Percentiles rank a stretch among this genome's conserved stretches.
Conservation (phyloP, 192 early-diverging fungal genomes). For the Thamnidium elegans region DNA sequence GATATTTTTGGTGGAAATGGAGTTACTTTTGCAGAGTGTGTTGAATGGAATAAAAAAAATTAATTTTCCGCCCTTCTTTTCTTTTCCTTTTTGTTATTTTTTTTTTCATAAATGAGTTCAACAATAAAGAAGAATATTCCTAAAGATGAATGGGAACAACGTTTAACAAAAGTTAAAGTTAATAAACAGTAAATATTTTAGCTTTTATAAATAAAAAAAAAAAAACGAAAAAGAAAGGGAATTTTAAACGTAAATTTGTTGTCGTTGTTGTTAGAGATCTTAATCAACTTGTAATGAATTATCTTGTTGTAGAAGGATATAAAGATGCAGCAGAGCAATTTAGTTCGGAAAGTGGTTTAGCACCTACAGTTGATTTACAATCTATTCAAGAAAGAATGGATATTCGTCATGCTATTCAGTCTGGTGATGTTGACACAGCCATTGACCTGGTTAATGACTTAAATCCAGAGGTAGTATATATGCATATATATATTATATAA, state of each 20-base stretch:
- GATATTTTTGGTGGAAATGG: slow-evolving; percentile 94
- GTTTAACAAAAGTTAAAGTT: slow-evolving; percentile 78
- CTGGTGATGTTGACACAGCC: slow-evolving; percentile 86
- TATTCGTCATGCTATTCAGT: slow-evolving; percentile 89
- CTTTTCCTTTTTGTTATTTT: slow-evolving; percentile 1
- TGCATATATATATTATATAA: background rate
- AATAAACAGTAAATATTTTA: slow-evolving; percentile 61
- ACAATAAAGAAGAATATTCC: slow-evolving; percentile 55
- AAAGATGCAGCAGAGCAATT: slow-evolving; percentile 99
- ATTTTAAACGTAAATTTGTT: background rate
- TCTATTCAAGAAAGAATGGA: slow-evolving; percentile 95
- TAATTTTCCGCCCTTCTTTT: no score
- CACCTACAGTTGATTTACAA: slow-evolving; percentile 75
- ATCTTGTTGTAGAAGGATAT: slow-evolving; percentile 97
- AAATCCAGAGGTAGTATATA: slow-evolving; percentile 82
- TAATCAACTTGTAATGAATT: slow-evolving; percentile 99
- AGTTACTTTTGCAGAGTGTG: slow-evolving; percentile 79
- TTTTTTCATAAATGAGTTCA: background rate
- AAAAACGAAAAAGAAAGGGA: slow-evolving; percentile 34
- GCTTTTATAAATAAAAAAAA: background rate
- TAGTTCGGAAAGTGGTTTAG: slow-evolving; percentile 79
- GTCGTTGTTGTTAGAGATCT: slow-evolving; percentile 62
- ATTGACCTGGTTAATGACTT: slow-evolving; percentile 98
- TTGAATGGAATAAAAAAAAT: slow-evolving; percentile 60
- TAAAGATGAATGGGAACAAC: slow-evolving; percentile 82